Evolutionary conservation across 139 green algal genomes (phyloP).

Genomic region (Coccomyxa sp.): DNA sequence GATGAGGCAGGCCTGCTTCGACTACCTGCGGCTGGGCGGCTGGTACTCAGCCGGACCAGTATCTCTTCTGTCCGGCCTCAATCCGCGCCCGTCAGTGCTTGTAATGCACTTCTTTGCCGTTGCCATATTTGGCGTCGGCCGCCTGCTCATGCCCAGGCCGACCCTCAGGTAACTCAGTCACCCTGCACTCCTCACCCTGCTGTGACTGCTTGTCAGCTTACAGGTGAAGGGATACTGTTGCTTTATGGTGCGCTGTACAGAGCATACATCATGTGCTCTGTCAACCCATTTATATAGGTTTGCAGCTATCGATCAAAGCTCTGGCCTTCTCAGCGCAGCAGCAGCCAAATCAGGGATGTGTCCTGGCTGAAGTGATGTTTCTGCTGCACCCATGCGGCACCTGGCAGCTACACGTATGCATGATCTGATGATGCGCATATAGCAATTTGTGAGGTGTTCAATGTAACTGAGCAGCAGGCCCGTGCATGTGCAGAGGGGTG

Average conservation of each 20-base stretch:
- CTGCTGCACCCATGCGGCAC: neutral
- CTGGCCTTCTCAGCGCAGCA: neutral
- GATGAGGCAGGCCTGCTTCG: conserved; percentile 96
- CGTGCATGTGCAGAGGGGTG: conserved; percentile 35
- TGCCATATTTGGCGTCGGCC: conserved; percentile 82
- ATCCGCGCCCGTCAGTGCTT: conserved; percentile 81
- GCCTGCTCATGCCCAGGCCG: conserved; percentile 80
- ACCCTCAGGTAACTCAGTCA: conserved; percentile 40
- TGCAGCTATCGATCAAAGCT: neutral
- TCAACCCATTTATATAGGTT: neutral
- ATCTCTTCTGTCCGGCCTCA: conserved; percentile 85
- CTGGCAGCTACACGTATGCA: neutral
- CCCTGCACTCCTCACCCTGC: neutral
- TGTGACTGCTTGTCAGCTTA: neutral
- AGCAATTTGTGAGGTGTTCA: too few relatives aligned
- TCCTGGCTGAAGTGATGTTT: neutral
- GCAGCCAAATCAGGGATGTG: neutral
- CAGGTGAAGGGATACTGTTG: neutral
- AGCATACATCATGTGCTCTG: neutral
- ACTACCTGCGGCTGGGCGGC: conserved; percentile 92
- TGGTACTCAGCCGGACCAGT: conserved; percentile 72
- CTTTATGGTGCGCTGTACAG: neutral
- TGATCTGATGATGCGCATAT: neutral
- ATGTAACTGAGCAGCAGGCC: conserved; percentile 3
- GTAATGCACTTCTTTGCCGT: conserved; percentile 98